Conservation (phyloP, 768 basidiomycete species). For the Brasilioporus rufonigricans region DNA sequence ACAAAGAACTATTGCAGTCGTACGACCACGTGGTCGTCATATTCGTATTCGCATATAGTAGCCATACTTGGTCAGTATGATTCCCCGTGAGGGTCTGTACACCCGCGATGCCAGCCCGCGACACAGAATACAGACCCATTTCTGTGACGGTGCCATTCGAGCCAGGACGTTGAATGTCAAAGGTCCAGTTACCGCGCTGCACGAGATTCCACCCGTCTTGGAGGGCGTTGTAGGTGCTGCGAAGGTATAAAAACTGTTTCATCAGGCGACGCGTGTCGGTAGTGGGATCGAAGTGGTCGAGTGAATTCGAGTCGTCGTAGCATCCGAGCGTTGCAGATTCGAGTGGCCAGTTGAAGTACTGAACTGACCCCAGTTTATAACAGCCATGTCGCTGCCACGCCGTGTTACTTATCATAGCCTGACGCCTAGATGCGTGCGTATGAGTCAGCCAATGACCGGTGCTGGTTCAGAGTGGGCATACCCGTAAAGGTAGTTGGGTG, state of each 20-base stretch:
- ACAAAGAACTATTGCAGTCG: constrained; percentile 53
- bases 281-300: constrained; percentile 95
- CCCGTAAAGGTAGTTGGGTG: constrained; percentile 90
- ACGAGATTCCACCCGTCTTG: constrained; percentile 89
- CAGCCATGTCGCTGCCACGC: constrained; percentile 96
- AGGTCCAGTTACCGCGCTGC: constrained; percentile 83
- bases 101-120: constrained; percentile 56
- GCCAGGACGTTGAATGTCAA: constrained; percentile 74
- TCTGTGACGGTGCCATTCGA: constrained; percentile 80
- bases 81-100: constrained; percentile 64
- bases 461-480: constrained; percentile 31
- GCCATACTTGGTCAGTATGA: constrained; percentile 70
- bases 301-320: constrained; percentile 85
- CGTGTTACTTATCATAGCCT: constrained; percentile 79
- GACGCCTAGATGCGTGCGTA: constrained; percentile 57
- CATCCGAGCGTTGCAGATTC: constrained; percentile 79
- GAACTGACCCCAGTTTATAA: constrained; percentile 83
- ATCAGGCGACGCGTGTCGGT: constrained; percentile 72
- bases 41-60: constrained; percentile 88
- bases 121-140: constrained; percentile 84
- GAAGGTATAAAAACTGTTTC: constrained; percentile 69
- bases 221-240: constrained; percentile 64
- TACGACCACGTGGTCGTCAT: constrained; percentile 58
- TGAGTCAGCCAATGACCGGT: background rate
- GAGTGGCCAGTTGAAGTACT: constrained; percentile 93